Base-by-base conservation (phyloP, 768 basidiomycete genomes). In the Phaeotremella skinneri region DNA sequence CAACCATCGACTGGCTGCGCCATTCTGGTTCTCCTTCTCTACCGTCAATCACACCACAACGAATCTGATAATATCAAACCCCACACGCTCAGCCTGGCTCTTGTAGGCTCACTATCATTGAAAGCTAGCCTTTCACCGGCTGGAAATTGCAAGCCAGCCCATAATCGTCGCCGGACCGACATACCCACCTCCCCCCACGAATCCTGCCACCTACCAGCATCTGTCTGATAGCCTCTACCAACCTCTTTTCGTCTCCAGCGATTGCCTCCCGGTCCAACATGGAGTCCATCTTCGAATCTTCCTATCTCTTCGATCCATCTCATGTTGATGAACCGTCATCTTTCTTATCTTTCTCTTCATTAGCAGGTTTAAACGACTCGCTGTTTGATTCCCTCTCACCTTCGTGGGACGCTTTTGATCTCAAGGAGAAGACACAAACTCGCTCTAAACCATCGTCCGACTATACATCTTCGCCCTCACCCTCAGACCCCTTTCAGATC, bases 291-390 rank as follows among this genome's bases (percentile, higher is more conserved):
- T 73, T 70, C 56, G 71, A 73, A 49, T 65, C 60, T 20, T 50
- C 63, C 47, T 64, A 49, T 25, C 65, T 68, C 21, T 55, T 73
- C 57, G 71, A 73, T 30, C 67, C 71, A 26, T 56, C 62, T 17
- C 48, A 50, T 5, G 17, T 42, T 26, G 58, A 63, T 42, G 52
- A 56, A 39, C 50, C 65, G 23, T 62, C 60, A 25, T 65, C 65
- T 20, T 71, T 70, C 63, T 52, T 68, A 17, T 67, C 71, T 26
- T 73, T 73, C 63, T 64, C 67, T 27, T 68, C 68, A n/a, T 66
- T 73, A 27, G 63, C 68, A 49, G 68, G 64, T 45, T 61, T 72
- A 7, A 29, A 52, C 13, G 45, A 31, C 20, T 50, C 57, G 30
- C 52, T 51, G 26, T 51, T 55, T 45, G 54, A 58, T 43, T 56